Percentiles rank a stretch among this genome's conserved stretches.
Conservation (phyloP, 257 asterid species). For the Solanum chilense region DNA sequence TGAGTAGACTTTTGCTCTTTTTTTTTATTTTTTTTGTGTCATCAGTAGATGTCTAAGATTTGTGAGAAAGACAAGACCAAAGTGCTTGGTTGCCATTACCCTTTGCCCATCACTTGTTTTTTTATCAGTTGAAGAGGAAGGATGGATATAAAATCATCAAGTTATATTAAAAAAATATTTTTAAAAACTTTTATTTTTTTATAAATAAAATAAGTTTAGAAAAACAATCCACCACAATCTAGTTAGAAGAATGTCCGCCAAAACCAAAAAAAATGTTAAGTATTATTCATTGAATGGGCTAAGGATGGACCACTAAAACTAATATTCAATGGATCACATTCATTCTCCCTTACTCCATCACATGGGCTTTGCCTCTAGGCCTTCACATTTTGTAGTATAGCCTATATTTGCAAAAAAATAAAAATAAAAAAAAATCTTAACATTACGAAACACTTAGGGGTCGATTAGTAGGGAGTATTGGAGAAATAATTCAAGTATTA, state of each 20-base stretch:
- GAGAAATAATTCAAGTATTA: too few relatives aligned
- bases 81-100: not conserved
- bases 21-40: not conserved
- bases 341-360: not conserved
- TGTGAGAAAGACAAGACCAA: not conserved
- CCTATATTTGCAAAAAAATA: not conserved
- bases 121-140: not conserved
- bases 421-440: not conserved
- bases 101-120: not conserved
- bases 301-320: conserved; percentile 13
- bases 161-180: not conserved
- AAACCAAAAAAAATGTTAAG: not conserved
- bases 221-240: not conserved
- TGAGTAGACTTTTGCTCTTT: not conserved
- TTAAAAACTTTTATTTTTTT: not conserved
- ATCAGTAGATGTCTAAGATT: not conserved
- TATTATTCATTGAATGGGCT: not conserved
- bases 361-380: not conserved
- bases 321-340: conserved; percentile 4
- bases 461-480: too few relatives aligned
- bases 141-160: not conserved
- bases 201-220: not conserved
- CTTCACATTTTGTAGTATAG: not conserved
- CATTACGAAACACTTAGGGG: not conserved
- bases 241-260: not conserved